Base-by-base conservation (phyloP, 306 rosid genomes). In the Malus fusca region DNA sequence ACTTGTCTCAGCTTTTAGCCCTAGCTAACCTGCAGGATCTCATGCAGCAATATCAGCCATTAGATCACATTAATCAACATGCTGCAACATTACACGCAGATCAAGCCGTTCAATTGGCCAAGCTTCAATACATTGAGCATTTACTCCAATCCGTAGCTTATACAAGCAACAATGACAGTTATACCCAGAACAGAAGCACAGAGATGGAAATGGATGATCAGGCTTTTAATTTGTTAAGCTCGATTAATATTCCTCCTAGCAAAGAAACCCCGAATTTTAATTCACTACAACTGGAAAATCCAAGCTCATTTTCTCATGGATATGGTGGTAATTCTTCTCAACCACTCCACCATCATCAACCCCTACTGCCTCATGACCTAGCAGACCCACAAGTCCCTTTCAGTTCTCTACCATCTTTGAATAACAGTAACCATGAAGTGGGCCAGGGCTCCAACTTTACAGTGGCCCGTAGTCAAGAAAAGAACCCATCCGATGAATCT, bases 271-370 rank as follows among this genome's bases (percentile, higher is more conserved):
- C 72, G 40, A 76, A 44, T 75, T 53, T 80, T 30, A 83, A 78
- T 78, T 40, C 76, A 40, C 18, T 42, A 17, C 75, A 71, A 76
- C 18, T 68, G 48, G 87, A 70, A 22, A 79, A 78, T 52, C 71
- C 80, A 68, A 67, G 80, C 79, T 80, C 89, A 66, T 85, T 82
- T 77, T 86, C 79, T 67, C 76, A 70, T 55, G 86, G 68, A 69
- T 79, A 58, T 73, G 76, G 64, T 75, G 74, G 65, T 68, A 59
- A 10, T 17, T 53, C 42, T 65, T 67, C 88, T 69, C 94, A 89
- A 89, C 95, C 84, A 88, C 97, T 85, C 92, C 92, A 87, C 88
- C 88, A 86, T 77, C 87, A 66, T 79, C 87, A 71, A 81, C 77
- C 17, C 79, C 25, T 79, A 70, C n/a, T 80, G 77, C 75, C 86